phyloP scores from a whole-genome alignment of 2,329 filamentous ascomycete genomes.

The Cordyceps militaris region DNA sequence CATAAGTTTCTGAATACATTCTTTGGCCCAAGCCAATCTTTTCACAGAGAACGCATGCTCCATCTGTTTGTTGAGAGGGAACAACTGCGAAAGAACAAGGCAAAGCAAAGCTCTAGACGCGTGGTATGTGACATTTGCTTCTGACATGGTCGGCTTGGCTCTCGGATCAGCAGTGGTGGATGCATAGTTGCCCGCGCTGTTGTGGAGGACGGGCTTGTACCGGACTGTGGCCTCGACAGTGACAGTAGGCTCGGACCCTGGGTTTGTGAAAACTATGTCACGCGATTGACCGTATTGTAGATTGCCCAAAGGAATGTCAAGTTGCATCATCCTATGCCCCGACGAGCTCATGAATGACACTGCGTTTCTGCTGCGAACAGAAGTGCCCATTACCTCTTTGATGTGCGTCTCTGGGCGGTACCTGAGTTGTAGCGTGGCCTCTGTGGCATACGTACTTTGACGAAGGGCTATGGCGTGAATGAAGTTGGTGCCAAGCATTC shows the following conservation, averaged over 20 bases:
- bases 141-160: neutral
- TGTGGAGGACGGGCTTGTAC: constrained; percentile 18
- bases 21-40: constrained; percentile 13
- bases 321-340: constrained; percentile 16
- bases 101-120: constrained; percentile 43
- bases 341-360: constrained; percentile 8
- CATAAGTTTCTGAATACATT: constrained; percentile 28
- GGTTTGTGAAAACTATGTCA: constrained; percentile 40
- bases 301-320: constrained; percentile 41
- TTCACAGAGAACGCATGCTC: constrained; percentile 27
- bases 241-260: neutral
- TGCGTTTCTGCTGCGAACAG: constrained; percentile 29
- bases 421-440: constrained; percentile 35
- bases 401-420: constrained; percentile 32
- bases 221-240: constrained; percentile 15
- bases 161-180: neutral
- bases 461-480: constrained; percentile 55
- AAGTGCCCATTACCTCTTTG: constrained; percentile 31
- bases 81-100: constrained; percentile 40
- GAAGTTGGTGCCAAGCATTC: constrained; percentile 58
- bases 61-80: constrained; percentile 28
- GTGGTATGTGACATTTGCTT: constrained; percentile 34
- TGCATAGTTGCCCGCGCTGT: neutral
- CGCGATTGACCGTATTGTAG: constrained; percentile 56
- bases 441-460: constrained; percentile 49